Evolutionary conservation across 768 basidiomycete species (phyloP).

Genomic region (Pleurotus citrinopileatus): DNA sequence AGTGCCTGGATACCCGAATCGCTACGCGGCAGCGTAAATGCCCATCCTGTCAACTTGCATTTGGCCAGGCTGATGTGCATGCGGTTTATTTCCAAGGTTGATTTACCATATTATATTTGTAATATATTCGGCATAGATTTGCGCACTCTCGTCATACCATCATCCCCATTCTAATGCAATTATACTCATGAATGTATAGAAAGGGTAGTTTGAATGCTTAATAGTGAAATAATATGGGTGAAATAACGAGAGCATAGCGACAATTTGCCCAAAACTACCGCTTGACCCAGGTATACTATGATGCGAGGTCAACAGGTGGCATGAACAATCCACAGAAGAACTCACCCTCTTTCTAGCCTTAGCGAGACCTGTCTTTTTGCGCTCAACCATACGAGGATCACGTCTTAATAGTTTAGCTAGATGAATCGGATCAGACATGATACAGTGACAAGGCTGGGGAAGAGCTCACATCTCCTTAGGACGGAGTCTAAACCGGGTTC

Average conservation of each 20-base stretch:
- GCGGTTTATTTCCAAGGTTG: conserved; percentile 45
- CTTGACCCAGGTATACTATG: conserved; percentile 94
- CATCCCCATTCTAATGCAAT: neutral
- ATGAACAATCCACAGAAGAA: conserved; percentile 18
- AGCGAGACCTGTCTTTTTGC: conserved; percentile 92
- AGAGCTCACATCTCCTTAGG: conserved; percentile 66
- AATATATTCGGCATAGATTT: conserved; percentile 12
- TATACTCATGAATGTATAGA: neutral
- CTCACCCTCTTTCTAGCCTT: conserved; percentile 92
- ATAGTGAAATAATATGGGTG: neutral
- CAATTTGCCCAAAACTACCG: conserved; percentile 45
- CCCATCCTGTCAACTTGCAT: conserved; percentile 80
- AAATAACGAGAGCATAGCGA: no score
- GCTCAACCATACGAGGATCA: conserved; percentile 97
- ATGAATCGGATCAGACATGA: neutral
- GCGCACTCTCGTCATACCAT: conserved; percentile 10
- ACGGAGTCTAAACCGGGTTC: conserved; percentile 62
- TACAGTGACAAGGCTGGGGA: neutral
- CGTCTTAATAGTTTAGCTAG: conserved; percentile 82
- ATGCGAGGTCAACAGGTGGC: neutral
- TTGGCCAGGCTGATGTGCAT: conserved; percentile 79
- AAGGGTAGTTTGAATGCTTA: neutral
- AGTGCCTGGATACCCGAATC: conserved; percentile 84
- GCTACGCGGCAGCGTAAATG: conserved; percentile 91
- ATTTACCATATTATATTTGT: conserved; percentile 3